Evolutionary conservation across 225 moss, liverwort and hornwort genomes (phyloP).

Genomic region (Pseudoscleropodium purum): DNA sequence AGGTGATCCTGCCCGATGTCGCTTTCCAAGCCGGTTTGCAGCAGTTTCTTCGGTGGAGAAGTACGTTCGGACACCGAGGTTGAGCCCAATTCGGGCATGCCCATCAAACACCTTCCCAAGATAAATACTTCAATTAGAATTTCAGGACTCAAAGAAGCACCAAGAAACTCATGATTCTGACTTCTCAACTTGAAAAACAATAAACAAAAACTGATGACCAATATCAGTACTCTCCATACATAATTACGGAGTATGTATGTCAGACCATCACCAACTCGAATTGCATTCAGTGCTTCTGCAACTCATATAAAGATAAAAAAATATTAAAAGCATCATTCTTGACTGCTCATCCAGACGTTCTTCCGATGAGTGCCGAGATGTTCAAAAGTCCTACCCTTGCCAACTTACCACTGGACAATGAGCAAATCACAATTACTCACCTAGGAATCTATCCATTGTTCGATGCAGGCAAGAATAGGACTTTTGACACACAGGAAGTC

Average conservation of each 20-base stretch:
- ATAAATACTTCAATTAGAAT: not conserved
- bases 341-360: not conserved
- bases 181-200: not conserved
- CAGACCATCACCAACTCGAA: not conserved
- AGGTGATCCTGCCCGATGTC: slow-evolving; percentile 84
- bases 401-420: not conserved
- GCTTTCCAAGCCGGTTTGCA: slow-evolving; percentile 61
- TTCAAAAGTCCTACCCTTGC: slow-evolving; percentile 1
- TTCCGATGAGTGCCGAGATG: not conserved
- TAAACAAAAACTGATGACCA: not conserved
- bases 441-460: not conserved
- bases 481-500: not conserved
- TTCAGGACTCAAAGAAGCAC: not conserved
- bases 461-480: not conserved
- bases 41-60: slow-evolving; percentile 94
- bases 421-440: not conserved
- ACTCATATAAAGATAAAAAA: not conserved
- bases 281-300: not conserved
- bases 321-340: not conserved
- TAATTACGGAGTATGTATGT: not conserved
- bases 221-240: not conserved
- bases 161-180: not conserved
- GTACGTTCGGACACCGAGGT: slow-evolving; percentile 89
- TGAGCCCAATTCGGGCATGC: slow-evolving; percentile 80
- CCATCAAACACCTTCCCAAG: slow-evolving; percentile 48